Base-by-base conservation (phyloP, 768 basidiomycete species). In the Fomitopsis pulvina region DNA sequence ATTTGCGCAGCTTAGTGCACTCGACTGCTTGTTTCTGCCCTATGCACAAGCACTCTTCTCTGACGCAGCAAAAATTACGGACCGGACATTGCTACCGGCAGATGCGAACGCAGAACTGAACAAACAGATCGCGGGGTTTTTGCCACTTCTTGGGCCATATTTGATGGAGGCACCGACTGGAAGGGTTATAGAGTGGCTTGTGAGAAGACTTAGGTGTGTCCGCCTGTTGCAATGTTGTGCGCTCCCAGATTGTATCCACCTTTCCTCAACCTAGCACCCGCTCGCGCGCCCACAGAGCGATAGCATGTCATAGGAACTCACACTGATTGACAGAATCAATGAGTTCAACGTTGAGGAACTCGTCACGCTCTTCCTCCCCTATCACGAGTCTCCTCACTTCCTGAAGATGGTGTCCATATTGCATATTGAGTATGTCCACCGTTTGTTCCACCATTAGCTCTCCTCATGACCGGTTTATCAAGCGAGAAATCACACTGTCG, bases 321-420 rank as follows among this genome's bases (percentile, higher is more conserved):
- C 14, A 27, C n/a, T 29, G 24, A n/a, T 25, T 40, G 20, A 14
- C 32, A 97, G 95, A 63, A 81, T 97, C 24, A 78, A 97, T 61
- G 93, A 98, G 63, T 92, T 97, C 71, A 96, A 98, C 60, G 75
- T 94, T 47, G 78, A 85, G 47, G 75, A 78, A 21, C 62, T 93
- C 24, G 74, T 98, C 5, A 68, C 83, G 7, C 71, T 92, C 21
- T 98, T 98, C 67, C 69, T 97, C 26, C 96, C 96, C 0, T 97
- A 95, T 63, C 92, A 98, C 60, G 91, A 94, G 57, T 88, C 94
- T 4, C 83, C 89, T 0, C 92, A 97, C 63, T 98, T 98, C 66
- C 78, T 86, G 8, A 95, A 96, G 58, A 90, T 97, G 76, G 73
- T 96, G 22, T 81, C 87, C 2, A 92, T 99, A 58, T 69, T 97